Evolutionary conservation across 2,329 filamentous ascomycete genomes (phyloP).

Genomic region (Aspergillus felis): DNA sequence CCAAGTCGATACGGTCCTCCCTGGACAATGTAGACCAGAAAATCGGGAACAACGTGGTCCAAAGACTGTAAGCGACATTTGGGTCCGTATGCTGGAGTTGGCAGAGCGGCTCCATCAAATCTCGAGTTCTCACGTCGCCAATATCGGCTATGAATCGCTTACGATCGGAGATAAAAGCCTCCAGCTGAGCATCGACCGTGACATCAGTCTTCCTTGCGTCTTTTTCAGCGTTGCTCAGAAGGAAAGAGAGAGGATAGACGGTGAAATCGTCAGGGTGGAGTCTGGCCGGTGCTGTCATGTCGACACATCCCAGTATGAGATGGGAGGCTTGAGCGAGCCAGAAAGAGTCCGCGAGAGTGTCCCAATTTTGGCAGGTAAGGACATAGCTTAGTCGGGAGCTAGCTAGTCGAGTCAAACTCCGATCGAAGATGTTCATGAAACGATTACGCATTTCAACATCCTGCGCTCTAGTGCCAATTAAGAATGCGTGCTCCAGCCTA

Average conservation of each 20-base stretch:
- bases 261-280: constrained; percentile 82
- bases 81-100: constrained; percentile 90
- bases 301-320: constrained; percentile 83
- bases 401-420: constrained; percentile 86
- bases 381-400: constrained; percentile 87
- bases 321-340: constrained; percentile 97
- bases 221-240: constrained; percentile 69
- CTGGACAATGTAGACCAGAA: constrained; percentile 85
- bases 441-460: constrained; percentile 96
- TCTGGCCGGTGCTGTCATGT: constrained; percentile 74
- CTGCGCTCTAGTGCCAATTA: constrained; percentile 87
- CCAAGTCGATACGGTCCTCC: constrained; percentile 85
- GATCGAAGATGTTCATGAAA: constrained; percentile 95
- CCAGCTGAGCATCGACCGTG: constrained; percentile 79
- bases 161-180: constrained; percentile 72
- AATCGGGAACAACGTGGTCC: constrained; percentile 86
- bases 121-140: constrained; percentile 79
- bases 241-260: constrained; percentile 66
- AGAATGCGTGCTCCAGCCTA: constrained; percentile 94
- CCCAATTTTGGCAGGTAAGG: constrained; percentile 91
- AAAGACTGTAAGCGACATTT: constrained; percentile 79
- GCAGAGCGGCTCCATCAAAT: constrained; percentile 82
- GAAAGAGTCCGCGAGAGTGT: constrained; percentile 88
- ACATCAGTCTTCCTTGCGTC: constrained; percentile 61
- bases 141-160: constrained; percentile 80